Conservation (phyloP, 2,329 filamentous ascomycete genomes). For the Fusarium falciforme region DNA sequence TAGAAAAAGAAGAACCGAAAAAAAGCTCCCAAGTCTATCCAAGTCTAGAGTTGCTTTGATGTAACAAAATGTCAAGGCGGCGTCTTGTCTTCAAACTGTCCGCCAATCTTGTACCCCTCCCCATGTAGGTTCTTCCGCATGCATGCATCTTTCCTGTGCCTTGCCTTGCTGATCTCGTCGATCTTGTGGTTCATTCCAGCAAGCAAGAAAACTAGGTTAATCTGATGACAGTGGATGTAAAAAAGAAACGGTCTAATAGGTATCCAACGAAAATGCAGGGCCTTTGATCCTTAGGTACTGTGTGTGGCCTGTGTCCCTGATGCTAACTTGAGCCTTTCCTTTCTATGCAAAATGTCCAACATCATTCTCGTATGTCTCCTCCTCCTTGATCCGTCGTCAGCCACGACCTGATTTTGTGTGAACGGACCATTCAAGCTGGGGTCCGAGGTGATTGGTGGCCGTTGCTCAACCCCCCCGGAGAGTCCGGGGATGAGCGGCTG, state of each 20-base stretch:
- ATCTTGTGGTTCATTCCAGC: constrained; percentile 23
- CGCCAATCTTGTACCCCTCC: constrained; percentile 9
- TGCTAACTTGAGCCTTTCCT: constrained; percentile 23
- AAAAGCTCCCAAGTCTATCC: constrained; percentile 20
- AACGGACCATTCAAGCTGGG: constrained; percentile 13
- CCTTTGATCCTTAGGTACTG: constrained; percentile 22
- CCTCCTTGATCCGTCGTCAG: constrained; percentile 20
- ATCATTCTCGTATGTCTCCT: constrained; percentile 39
- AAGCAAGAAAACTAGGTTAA: constrained; percentile 24
- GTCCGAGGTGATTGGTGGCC: constrained; percentile 24
- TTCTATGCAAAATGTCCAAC: constrained; percentile 42
- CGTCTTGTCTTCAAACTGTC: constrained; percentile 20
- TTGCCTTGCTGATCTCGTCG: constrained; percentile 14
- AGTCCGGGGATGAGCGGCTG: constrained; percentile 20
- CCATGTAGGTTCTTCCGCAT: constrained; percentile 13
- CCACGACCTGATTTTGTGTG: constrained; percentile 9
- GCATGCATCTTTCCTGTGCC: constrained; percentile 18
- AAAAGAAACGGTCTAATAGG: constrained; percentile 46
- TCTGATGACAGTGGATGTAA: constrained; percentile 6
- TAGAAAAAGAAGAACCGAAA: not conserved
- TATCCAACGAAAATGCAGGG: constrained; percentile 42
- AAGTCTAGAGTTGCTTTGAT: constrained; percentile 25
- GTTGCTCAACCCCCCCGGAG: constrained; percentile 9
- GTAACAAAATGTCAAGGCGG: constrained; percentile 20
- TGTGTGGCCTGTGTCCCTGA: constrained; percentile 26